Base-by-base conservation (phyloP, 176 grass and related monocot genomes). In the Triticum timopheevii region DNA sequence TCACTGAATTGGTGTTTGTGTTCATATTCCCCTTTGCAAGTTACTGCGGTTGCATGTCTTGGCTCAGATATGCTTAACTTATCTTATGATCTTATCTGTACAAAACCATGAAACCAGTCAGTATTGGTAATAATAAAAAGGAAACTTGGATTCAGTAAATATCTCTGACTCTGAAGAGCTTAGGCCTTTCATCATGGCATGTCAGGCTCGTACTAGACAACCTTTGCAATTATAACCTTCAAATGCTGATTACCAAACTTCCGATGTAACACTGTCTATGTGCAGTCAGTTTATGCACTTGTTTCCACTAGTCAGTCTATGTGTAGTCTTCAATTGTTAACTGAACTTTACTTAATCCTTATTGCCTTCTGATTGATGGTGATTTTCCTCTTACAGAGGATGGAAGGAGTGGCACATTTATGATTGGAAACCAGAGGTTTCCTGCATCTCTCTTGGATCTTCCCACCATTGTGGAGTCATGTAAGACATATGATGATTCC, bases 401-500 rank as follows among this genome's bases (percentile, higher is more conserved):
- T 10, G 39, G 39, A 42, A 42, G 39, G 9, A 42, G 39, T 42
- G 39, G 39, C 39, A 42, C 39, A 42, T 42, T 42, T 42, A 42
- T 42, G 39, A 42, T 42, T 42, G 39, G 39, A 10, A 42, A 42
- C 39, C 39, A 42, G 39, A 89, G 79, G 42, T 95, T 95, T 84
- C 88, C 92, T 39, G 92, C 92, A 47, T 95, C 93, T 71, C 93
- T 95, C 10, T 91, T 98, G 78, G 96, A 98, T 95, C 84, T 98
- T 19, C 93, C 96, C 3, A 69, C 86, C 10, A 80, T 95, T 31
- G 86, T 95, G 59, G 96, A 98, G 85, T 95, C 96, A 0, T 95
- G 91, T 68, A 98, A 98, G 85, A 98, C 96, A 10, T 98, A 98
- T 82, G 93, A 98, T 72, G 93, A 95, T 82, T 92, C 82, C 47